Conservation (phyloP, 116 monocot species). For the Cymodocea nodosa region DNA sequence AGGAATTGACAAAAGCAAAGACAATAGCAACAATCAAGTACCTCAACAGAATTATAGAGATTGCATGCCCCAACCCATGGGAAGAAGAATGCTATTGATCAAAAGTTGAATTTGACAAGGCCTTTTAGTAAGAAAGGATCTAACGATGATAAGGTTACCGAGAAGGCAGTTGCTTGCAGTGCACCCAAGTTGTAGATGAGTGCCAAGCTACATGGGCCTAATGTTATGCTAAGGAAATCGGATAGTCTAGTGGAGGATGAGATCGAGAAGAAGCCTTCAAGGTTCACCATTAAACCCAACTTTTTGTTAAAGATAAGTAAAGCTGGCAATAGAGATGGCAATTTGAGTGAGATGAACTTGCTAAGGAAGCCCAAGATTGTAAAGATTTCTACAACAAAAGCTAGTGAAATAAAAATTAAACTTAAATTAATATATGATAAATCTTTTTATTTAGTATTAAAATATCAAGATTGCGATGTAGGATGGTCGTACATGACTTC, state of each 20-base stretch:
- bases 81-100: not conserved
- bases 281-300: conserved; percentile 46
- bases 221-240: conserved; percentile 68
- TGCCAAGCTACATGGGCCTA: not conserved
- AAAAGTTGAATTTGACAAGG: conserved; percentile 7
- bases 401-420: no score
- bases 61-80: conserved; percentile 5
- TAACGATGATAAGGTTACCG: not conserved
- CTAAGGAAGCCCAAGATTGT: conserved; percentile 71
- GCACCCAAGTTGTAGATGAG: not conserved
- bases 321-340: conserved; percentile 16
- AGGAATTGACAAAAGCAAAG: not conserved
- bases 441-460: no score
- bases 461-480: no score
- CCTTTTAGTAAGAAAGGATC: conserved; percentile 1
- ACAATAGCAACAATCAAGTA: not conserved
- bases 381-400: conserved; percentile 13
- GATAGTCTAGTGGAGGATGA: conserved; percentile 36
- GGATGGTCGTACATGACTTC: no score
- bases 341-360: conserved; percentile 32
- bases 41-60: conserved; percentile 2
- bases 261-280: conserved; percentile 21
- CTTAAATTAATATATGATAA: no score
- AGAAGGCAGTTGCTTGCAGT: not conserved
- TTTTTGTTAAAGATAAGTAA: conserved; percentile 56